Conservation (phyloP, 768 basidiomycete genomes). For the Fistulinella prunicolor region DNA sequence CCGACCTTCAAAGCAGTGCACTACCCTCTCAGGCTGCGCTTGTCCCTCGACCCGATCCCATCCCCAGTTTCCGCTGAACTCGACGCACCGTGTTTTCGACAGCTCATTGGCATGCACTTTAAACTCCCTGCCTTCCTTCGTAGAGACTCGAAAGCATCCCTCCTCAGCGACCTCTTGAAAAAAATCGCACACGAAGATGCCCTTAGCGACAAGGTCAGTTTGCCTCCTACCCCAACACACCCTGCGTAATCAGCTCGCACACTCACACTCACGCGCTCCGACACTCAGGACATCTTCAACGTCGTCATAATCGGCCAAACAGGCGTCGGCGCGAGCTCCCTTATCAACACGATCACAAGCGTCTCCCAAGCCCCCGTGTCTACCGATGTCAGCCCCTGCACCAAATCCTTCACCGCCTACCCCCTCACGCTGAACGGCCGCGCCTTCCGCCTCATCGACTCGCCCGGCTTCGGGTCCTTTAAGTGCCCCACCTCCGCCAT, state of each 20-base stretch:
- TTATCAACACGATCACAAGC: conserved; percentile 38
- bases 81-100: conserved; percentile 6
- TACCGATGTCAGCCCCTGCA: conserved; percentile 30
- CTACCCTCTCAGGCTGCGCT: conserved; percentile 9
- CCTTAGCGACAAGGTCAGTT: conserved; percentile 23
- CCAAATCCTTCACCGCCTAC: conserved; percentile 23
- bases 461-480: conserved; percentile 29
- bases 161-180: conserved; percentile 24
- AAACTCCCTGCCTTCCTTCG: conserved; percentile 25
- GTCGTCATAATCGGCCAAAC: conserved; percentile 32
- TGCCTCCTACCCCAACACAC: background rate
- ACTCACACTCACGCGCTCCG: background rate
- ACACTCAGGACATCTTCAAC: conserved; percentile 27
- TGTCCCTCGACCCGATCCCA: too few species aligned
- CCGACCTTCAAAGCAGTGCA: conserved; percentile 13
- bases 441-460: conserved; percentile 30
- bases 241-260: background rate
- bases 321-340: conserved; percentile 37
- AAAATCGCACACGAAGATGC: conserved; percentile 20
- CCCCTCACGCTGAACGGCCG: conserved; percentile 25
- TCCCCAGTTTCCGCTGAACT: conserved; percentile 1
- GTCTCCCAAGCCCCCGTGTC: conserved; percentile 19
- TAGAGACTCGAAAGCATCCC: conserved; percentile 24
- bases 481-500: conserved; percentile 24
- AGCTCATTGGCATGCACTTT: conserved; percentile 21